These are phyloP conservation scores for Phaeosphaeria sp. DNA, from an alignment of 2,329 filamentous ascomycete species.

Conservation along the genomic window DNA sequence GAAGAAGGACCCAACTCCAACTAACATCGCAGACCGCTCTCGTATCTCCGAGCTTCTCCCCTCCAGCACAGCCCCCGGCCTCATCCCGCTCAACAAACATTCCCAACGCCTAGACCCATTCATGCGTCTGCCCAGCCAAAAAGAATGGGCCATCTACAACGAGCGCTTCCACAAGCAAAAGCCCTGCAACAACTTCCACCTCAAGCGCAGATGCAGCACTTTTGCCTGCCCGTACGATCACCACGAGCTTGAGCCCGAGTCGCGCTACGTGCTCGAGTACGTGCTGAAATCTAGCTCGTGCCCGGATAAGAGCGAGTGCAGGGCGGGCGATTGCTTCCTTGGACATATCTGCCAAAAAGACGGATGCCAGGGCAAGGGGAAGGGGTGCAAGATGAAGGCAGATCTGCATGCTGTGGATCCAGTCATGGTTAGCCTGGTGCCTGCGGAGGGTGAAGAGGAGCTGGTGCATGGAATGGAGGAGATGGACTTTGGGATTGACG, in stretches of 20 bases:
- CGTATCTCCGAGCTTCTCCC: slow-evolving; percentile 28
- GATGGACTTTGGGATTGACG: not conserved
- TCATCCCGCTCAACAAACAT: slow-evolving; percentile 56
- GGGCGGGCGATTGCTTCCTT: slow-evolving; percentile 51
- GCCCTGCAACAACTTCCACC: slow-evolving; percentile 58
- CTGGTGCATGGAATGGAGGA: slow-evolving; percentile 1
- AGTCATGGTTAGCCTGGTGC: slow-evolving; percentile 27
- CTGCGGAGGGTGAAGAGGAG: slow-evolving; percentile 8
- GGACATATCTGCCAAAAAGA: slow-evolving; percentile 55
- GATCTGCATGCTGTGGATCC: slow-evolving; percentile 29
- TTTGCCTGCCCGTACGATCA: slow-evolving; percentile 56
- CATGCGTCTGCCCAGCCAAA: slow-evolving; percentile 43
- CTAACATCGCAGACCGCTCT: slow-evolving; percentile 4
- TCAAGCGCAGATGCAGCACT: slow-evolving; percentile 49
- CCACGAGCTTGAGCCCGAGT: slow-evolving; percentile 46
- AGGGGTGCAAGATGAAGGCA: slow-evolving; percentile 33
- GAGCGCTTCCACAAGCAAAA: slow-evolving; percentile 45
- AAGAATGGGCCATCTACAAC: slow-evolving; percentile 51
- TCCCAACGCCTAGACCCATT: slow-evolving; percentile 57
- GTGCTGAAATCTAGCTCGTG: slow-evolving; percentile 56
- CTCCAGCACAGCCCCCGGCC: slow-evolving; percentile 10
- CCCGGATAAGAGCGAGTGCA: slow-evolving; percentile 49
- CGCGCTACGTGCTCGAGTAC: slow-evolving; percentile 52
- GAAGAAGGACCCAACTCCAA: not conserved
- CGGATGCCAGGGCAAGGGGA: slow-evolving; percentile 26